Evolutionary conservation across 2,329 filamentous ascomycete species (phyloP).

Genomic region (Ophiostoma triangulosporum): DNA sequence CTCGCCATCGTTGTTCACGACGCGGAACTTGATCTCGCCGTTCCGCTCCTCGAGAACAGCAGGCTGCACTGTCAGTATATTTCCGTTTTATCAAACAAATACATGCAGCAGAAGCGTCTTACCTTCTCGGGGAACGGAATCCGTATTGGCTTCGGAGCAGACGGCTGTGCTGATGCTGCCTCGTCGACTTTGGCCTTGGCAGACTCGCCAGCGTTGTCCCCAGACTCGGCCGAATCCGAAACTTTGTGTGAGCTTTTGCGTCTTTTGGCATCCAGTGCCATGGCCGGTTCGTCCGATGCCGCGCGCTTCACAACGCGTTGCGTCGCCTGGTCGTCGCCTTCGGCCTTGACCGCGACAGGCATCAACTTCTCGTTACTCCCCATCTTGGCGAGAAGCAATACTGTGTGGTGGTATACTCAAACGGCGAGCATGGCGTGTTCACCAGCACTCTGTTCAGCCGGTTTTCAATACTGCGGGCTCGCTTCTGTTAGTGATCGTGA

Average conservation of each 20-base stretch:
- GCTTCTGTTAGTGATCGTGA: not conserved
- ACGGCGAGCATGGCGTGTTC: not conserved
- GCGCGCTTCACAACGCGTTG: constrained; percentile 47
- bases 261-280: constrained; percentile 50
- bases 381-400: not conserved
- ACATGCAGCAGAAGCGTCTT: too few relatives aligned
- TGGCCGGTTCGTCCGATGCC: constrained; percentile 51
- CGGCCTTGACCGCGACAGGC: not conserved
- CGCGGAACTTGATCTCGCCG: constrained; percentile 90
- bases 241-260: constrained; percentile 39
- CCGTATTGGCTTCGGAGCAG: constrained; percentile 34
- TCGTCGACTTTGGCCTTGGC: not conserved
- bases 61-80: constrained; percentile 29
- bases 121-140: constrained; percentile 88
- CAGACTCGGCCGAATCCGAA: not conserved
- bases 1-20: constrained; percentile 91
- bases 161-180: constrained; percentile 24
- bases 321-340: not conserved
- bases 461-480: not conserved
- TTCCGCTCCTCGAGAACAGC: constrained; percentile 88
- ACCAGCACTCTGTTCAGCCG: not conserved
- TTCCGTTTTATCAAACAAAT: not conserved
- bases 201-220: not conserved
- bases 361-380: not conserved
- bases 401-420: too few relatives aligned